A percentile compares a stretch with the other conserved stretches of the same genome.
These are phyloP conservation scores for Avena atlantica DNA, from an alignment of 176 grass and related monocot genomes.

Conservation along the genomic window DNA sequence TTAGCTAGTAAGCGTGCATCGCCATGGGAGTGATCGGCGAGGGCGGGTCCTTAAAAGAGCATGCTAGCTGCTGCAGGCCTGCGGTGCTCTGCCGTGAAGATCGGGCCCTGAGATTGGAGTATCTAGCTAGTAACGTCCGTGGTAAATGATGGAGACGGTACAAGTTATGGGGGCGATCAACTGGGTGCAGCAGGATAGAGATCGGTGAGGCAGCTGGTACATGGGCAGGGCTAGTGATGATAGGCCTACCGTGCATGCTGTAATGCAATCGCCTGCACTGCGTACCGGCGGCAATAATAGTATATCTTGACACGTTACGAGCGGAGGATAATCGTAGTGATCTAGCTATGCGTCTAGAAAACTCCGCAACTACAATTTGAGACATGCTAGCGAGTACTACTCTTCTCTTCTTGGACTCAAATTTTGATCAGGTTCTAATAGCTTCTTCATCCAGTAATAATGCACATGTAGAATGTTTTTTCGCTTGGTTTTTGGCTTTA, in stretches of 20 bases:
- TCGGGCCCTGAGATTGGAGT: neutral
- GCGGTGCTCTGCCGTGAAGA: neutral
- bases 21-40: no score
- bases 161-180: neutral
- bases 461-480: neutral
- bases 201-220: conserved; percentile 20
- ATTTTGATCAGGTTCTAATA: no score
- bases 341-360: no score
- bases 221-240: neutral
- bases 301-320: no score
- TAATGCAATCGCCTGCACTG: no score
- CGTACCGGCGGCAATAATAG: no score
- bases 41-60: neutral
- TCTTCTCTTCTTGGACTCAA: no score
- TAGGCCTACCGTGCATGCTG: neutral
- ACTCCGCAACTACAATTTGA: no score
- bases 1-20: no score
- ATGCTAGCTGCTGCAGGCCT: neutral
- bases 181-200: neutral
- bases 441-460: neutral
- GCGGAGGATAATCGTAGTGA: no score
- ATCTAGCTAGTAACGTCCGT: conserved; percentile 43
- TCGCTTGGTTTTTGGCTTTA: neutral
- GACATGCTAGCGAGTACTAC: no score
- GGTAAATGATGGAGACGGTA: conserved; percentile 41